These are phyloP conservation scores for Gamsiella multidivaricata DNA, from an alignment of 192 early-diverging fungal species.

Conservation along the genomic window DNA sequence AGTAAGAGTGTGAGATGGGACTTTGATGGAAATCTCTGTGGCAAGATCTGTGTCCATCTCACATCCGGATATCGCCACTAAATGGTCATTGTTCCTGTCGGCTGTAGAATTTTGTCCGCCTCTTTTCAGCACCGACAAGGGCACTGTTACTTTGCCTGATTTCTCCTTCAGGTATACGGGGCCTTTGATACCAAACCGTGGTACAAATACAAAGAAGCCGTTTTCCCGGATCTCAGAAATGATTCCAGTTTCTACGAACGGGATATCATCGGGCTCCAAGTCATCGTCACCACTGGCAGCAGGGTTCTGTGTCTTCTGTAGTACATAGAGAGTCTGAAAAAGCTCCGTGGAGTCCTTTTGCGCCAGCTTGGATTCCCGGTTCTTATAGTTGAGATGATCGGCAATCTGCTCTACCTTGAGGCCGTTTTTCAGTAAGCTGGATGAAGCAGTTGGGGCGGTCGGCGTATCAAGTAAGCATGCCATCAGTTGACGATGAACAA, in stretches of 20 bases:
- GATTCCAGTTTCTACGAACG: constrained; percentile 70
- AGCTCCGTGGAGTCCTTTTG: constrained; percentile 82
- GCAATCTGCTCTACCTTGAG: constrained; percentile 57
- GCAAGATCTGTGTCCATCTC: constrained; percentile 61
- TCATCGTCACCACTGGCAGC: background rate
- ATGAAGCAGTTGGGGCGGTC: background rate
- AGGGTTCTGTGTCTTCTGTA: constrained; percentile 59
- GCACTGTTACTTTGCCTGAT: constrained; percentile 62
- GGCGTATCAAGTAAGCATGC: constrained; percentile 48
- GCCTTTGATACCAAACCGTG: constrained; percentile 75
- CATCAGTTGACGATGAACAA: constrained; percentile 79
- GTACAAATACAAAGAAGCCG: constrained; percentile 71
- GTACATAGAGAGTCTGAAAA: constrained; percentile 79
- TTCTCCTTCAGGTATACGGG: constrained; percentile 76
- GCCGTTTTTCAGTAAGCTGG: constrained; percentile 46
- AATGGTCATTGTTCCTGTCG: background rate
- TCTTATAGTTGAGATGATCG: constrained; percentile 73
- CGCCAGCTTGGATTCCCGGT: constrained; percentile 78
- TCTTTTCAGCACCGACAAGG: constrained; percentile 70
- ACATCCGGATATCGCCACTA: constrained; percentile 12
- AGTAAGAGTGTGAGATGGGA: constrained; percentile 35
- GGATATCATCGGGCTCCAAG: constrained; percentile 19
- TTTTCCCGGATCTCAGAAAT: constrained; percentile 79
- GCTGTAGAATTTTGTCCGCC: constrained; percentile 39
- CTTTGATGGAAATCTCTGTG: constrained; percentile 57